phyloP scores from a whole-genome alignment of 495 filamentous ascomycete species.

The Penicillium coffeae region DNA sequence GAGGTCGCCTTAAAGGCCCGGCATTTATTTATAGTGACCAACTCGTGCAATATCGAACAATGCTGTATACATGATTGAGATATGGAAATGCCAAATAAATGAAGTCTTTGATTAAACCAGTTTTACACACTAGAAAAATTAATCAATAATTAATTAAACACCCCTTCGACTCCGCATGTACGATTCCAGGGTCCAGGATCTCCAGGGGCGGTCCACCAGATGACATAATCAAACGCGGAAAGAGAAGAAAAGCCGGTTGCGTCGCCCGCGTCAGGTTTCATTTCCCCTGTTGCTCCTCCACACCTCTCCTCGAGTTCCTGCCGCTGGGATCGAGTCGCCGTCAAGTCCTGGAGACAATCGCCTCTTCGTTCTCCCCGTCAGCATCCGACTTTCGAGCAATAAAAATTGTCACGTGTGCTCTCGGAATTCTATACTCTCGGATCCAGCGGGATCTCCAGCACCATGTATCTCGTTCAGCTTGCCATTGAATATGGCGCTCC shows the following conservation, averaged over 20 bases:
- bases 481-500: constrained; percentile 47
- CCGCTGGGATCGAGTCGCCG: background rate
- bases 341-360: background rate
- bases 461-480: constrained; percentile 38
- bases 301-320: constrained; percentile 6
- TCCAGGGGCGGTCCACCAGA: constrained; percentile 8
- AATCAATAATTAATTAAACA: no score
- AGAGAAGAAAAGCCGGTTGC: constrained; percentile 21
- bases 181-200: background rate
- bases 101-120: no score
- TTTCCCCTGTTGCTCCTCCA: background rate
- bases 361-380: background rate
- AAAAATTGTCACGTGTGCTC: constrained; percentile 1
- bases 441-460: constrained; percentile 8
- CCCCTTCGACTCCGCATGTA: no score
- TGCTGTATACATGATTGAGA: no score
- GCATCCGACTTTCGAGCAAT: background rate
- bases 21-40: no score
- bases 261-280: constrained; percentile 2
- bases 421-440: constrained; percentile 5
- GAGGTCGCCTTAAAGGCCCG: no score
- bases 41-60: no score
- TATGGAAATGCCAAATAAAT: no score
- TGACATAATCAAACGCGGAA: constrained; percentile 17
- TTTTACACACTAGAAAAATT: no score